Conservation (phyloP, 2,329 filamentous ascomycete genomes). For the Diaporthe humulicola region DNA sequence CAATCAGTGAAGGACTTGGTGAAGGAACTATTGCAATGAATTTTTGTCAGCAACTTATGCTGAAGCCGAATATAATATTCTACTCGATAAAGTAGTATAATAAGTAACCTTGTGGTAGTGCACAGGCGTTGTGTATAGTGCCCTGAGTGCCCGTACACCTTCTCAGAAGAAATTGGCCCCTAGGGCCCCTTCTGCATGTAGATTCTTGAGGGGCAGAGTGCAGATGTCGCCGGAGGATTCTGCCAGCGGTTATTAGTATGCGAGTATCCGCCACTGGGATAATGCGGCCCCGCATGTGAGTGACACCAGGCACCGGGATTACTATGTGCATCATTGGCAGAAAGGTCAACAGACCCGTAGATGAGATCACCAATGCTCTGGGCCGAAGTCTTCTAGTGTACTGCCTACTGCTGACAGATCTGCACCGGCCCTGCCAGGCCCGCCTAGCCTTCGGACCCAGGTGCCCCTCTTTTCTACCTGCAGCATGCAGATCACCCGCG, state of each 20-base stretch:
- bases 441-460: background rate
- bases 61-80: background rate
- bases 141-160: too few species aligned
- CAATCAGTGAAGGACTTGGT: background rate
- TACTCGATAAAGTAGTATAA: background rate
- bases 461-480: background rate
- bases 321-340: background rate
- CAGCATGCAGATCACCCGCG: slow-evolving; percentile 3
- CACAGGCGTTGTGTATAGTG: too few species aligned
- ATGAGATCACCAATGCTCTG: background rate
- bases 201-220: too few species aligned
- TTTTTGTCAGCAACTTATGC: background rate
- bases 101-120: too few species aligned
- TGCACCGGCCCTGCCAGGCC: background rate
- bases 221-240: background rate
- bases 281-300: background rate
- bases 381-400: background rate
- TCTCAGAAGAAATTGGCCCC: too few species aligned
- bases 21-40: background rate
- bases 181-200: too few species aligned
- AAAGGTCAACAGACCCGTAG: background rate
- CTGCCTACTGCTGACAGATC: background rate
- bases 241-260: background rate
- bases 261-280: background rate
- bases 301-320: background rate